Percentiles rank a stretch among this genome's conserved stretches.
phyloP scores from a whole-genome alignment of 805 yeast species.

The Starmerella riodocensis region DNA sequence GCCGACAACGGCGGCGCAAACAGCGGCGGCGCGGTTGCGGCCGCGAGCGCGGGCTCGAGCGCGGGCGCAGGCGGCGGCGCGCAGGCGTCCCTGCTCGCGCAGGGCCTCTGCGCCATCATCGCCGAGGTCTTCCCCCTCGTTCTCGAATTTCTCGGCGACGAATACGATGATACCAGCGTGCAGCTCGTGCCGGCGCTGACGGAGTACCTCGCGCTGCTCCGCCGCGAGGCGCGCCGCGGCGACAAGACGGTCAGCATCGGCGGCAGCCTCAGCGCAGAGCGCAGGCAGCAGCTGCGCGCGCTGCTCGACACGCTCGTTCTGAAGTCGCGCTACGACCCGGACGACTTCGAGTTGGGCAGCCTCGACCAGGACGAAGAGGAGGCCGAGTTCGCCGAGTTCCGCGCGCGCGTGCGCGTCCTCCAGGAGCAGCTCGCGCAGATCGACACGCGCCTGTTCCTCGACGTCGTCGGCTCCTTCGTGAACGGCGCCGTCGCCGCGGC shows the following conservation, averaged over 20 bases:
- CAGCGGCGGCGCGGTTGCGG: too few relatives aligned
- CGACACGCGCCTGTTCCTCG: constrained; percentile 37
- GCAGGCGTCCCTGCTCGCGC: constrained; percentile 1
- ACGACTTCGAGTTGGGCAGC: constrained; percentile 40
- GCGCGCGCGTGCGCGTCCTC: constrained; percentile 58
- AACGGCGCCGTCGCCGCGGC: constrained; percentile 3
- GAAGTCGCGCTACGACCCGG: constrained; percentile 71
- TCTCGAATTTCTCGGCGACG: constrained; percentile 59
- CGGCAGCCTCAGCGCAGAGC: constrained; percentile 24
- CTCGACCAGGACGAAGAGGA: constrained; percentile 19
- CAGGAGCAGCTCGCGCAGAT: constrained; percentile 69
- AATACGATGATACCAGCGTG: constrained; percentile 74
- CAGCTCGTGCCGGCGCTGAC: constrained; percentile 75
- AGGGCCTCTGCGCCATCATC: constrained; percentile 33
- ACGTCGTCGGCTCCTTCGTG: constrained; percentile 10
- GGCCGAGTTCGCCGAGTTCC: constrained; percentile 49
- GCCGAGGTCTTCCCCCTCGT: constrained; percentile 58
- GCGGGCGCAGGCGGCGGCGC: too few relatives aligned
- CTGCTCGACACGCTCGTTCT: constrained; percentile 56
- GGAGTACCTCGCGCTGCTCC: constrained; percentile 56
- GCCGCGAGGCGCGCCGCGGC: constrained; percentile 35
- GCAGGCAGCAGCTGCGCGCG: constrained; percentile 30
- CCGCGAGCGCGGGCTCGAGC: too few relatives aligned
- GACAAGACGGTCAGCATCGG: constrained; percentile 27
- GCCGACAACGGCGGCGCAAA: too few relatives aligned